These are phyloP conservation scores for Panus rudis DNA, from an alignment of 768 basidiomycete genomes.

Conservation along the genomic window DNA sequence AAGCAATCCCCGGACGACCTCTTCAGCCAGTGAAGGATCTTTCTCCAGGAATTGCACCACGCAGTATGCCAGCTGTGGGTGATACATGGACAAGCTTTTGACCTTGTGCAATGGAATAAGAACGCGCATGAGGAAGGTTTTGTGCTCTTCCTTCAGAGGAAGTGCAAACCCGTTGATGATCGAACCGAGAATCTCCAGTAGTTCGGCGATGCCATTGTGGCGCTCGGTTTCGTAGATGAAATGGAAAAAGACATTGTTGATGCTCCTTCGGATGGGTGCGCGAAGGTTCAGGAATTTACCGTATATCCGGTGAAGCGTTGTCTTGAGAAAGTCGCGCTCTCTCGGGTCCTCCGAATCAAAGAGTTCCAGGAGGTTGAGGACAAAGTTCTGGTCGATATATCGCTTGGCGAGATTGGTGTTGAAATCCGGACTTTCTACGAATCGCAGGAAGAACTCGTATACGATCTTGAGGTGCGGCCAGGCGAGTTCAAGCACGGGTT, in stretches of 20 bases:
- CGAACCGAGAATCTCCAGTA: conserved; percentile 95
- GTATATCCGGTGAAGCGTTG: conserved; percentile 97
- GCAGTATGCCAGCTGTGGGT: conserved; percentile 98
- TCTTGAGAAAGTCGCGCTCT: conserved; percentile 98
- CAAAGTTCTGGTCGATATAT: conserved; percentile 94
- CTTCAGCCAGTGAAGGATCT: conserved; percentile 85
- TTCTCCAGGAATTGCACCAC: conserved; percentile 99
- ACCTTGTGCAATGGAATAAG: conserved; percentile 97
- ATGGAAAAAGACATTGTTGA: conserved; percentile 99
- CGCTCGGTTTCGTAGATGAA: conserved; percentile 98
- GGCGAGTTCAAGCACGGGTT: conserved; percentile 96
- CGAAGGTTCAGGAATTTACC: conserved; percentile 99
- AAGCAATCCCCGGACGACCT: conserved; percentile 93
- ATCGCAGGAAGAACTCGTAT: conserved; percentile 99
- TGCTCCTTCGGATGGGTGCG: conserved; percentile 96
- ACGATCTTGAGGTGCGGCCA: conserved; percentile 99
- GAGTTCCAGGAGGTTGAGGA: conserved; percentile 92
- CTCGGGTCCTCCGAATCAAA: conserved; percentile 99
- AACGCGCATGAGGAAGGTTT: conserved; percentile 90
- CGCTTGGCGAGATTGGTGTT: conserved; percentile 97
- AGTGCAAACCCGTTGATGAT: conserved; percentile 99
- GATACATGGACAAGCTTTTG: conserved; percentile 94
- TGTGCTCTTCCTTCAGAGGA: conserved; percentile 98
- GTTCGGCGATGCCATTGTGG: conserved; percentile 98
- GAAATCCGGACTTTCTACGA: conserved; percentile 96